Base-by-base conservation (phyloP, 768 basidiomycete genomes). In the Termitomyces sp. region DNA sequence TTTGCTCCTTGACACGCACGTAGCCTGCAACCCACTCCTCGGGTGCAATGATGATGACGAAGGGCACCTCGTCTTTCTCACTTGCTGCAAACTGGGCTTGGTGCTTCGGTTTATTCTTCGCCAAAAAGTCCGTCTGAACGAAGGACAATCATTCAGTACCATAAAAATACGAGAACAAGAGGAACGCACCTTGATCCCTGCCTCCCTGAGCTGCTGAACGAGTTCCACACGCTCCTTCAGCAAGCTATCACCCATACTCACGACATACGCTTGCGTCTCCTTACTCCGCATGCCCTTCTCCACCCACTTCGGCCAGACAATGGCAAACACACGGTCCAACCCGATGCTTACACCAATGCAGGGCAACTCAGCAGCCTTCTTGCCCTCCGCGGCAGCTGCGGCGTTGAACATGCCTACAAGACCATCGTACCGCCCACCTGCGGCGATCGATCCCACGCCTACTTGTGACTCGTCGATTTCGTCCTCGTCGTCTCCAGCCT, bases 381-480 rank as follows among this genome's bases (percentile, higher is more conserved):
- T 92, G 30, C 83, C 82, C 53, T 86, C 86, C 2, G 85, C 87
- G 0, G 91, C 81, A 0, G 94, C 89, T 0, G 89, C 89, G 0
- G 86, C 77, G n/a, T 83, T 80, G 77, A 99, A 97, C 77, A 94
- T 83, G 32, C 91, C 88, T 0, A 99, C 96, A 24, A 99, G 88
- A 54, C 87, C 86, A 75, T 98, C 97, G 72, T 99, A 99, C 35
- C 97, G 82, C 9, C 97, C 97, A 12, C 97, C 97, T 1, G 92
- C 97, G n/a, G 95, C 97, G 70, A 99, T 96, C 14, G 94, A 97
- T n/a, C 97, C 97, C 3, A 98, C 94, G 20, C 97, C 97, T 40
- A 98, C 86, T 63, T 87, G 82, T 1, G 91, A 89, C 69, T 98
- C 96, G 71, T 98, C 96, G 38, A 94, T 75, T 64, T 95, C 96